Conservation (phyloP, 1,284 basidiomycete species). For the Mycena citricolor region DNA sequence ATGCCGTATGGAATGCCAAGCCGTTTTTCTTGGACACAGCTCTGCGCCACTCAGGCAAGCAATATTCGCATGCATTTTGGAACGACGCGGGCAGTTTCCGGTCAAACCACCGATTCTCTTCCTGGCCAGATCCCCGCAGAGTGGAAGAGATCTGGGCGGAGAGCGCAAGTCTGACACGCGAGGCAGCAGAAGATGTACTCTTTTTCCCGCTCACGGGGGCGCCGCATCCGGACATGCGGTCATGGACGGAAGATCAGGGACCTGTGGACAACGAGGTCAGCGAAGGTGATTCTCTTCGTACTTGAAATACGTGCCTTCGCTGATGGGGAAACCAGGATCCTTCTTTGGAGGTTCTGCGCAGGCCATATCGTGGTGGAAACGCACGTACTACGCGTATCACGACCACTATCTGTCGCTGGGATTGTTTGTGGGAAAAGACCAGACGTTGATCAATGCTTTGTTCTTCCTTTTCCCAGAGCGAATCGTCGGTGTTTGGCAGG, state of each 20-base stretch:
- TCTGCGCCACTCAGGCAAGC: conserved; percentile 20
- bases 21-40: conserved; percentile 48
- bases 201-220: conserved; percentile 43
- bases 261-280: conserved; percentile 49
- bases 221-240: conserved; percentile 31
- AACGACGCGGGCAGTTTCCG: conserved; percentile 52
- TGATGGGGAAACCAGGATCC: conserved; percentile 37
- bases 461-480: conserved; percentile 46
- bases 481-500: conserved; percentile 39
- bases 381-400: conserved; percentile 48
- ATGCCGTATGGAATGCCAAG: conserved; percentile 55
- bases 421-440: conserved; percentile 55
- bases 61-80: conserved; percentile 54
- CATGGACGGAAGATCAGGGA: conserved; percentile 46
- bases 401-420: conserved; percentile 43
- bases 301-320: not conserved
- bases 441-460: conserved; percentile 50
- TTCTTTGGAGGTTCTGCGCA: conserved; percentile 51
- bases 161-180: conserved; percentile 29
- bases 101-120: conserved; percentile 36
- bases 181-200: conserved; percentile 38
- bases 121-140: conserved; percentile 45
- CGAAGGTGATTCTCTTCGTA: conserved; percentile 38
- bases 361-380: conserved; percentile 43
- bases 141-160: conserved; percentile 42